A percentile compares a stretch with the other conserved stretches of the same genome.
phyloP scores from a whole-genome alignment of 2,329 filamentous ascomycete species.

The Dactylellina haptotyla region DNA sequence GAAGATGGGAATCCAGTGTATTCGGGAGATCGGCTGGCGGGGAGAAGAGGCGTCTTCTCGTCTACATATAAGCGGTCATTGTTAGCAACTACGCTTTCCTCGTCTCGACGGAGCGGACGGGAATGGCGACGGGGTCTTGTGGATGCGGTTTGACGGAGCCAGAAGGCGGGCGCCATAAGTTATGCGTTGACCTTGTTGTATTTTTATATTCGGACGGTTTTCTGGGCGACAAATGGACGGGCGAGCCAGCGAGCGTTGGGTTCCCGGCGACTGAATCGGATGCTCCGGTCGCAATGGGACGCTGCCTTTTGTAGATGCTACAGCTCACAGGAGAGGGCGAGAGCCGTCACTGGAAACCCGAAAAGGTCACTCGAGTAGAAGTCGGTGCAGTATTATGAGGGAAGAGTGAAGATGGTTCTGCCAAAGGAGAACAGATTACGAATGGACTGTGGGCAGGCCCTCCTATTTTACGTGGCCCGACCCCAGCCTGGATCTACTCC shows the following conservation, averaged over 20 bases:
- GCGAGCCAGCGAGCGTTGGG: no score
- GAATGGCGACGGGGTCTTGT: neutral
- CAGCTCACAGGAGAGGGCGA: neutral
- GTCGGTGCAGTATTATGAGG: no score
- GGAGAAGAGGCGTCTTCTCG: slow-evolving; percentile 34
- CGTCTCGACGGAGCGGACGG: neutral
- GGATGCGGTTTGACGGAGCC: slow-evolving; percentile 18
- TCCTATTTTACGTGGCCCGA: slow-evolving; percentile 8
- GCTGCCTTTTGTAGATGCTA: neutral
- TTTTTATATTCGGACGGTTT: neutral
- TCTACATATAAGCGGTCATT: slow-evolving; percentile 6
- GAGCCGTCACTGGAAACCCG: no score
- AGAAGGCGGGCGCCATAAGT: slow-evolving; percentile 41
- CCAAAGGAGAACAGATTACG: neutral
- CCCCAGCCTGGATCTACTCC: neutral
- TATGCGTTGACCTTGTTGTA: slow-evolving; percentile 50
- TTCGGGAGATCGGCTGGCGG: neutral
- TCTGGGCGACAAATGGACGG: neutral
- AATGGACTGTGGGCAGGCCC: neutral
- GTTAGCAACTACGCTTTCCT: neutral
- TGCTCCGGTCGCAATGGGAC: neutral
- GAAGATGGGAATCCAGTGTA: neutral
- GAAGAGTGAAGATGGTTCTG: neutral
- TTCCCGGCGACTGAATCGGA: neutral
- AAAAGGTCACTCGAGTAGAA: no score